A percentile compares a stretch with the other conserved stretches of the same genome.
These are phyloP conservation scores for Anthracocystis setariae DNA, from an alignment of 1,284 basidiomycete species.

Conservation along the genomic window DNA sequence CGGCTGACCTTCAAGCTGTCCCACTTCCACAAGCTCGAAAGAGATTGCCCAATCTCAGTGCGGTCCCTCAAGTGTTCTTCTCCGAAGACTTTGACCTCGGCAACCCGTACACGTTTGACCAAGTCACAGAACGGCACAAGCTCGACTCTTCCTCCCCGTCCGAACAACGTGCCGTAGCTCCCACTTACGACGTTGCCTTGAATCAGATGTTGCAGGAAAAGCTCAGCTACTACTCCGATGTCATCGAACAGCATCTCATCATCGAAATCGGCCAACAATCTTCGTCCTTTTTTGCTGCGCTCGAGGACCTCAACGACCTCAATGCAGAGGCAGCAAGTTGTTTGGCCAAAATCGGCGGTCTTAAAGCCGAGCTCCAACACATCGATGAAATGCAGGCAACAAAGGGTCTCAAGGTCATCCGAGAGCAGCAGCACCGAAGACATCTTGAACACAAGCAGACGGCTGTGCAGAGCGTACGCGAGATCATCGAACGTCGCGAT, in stretches of 20 bases:
- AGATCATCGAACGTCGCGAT: constrained; percentile 55
- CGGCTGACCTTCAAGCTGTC: constrained; percentile 39
- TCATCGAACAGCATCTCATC: constrained; percentile 92
- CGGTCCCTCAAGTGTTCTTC: constrained; percentile 82
- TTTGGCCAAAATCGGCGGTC: constrained; percentile 77
- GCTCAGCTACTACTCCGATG: constrained; percentile 90
- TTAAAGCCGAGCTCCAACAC: constrained; percentile 78
- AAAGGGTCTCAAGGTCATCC: constrained; percentile 46
- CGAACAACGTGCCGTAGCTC: constrained; percentile 15
- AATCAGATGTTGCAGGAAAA: constrained; percentile 82
- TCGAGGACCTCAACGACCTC: constrained; percentile 90
- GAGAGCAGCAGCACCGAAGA: constrained; percentile 50
- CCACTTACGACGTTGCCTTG: constrained; percentile 60
- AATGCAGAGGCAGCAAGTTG: constrained; percentile 88
- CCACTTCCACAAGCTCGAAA: constrained; percentile 35
- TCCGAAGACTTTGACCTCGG: constrained; percentile 83
- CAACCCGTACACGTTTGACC: constrained; percentile 82
- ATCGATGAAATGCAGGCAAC: constrained; percentile 77
- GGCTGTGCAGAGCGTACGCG: constrained; percentile 41
- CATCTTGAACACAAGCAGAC: constrained; percentile 43
- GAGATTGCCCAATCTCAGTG: constrained; percentile 72
- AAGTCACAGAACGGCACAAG: constrained; percentile 76
- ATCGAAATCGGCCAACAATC: constrained; percentile 90
- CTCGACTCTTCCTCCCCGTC: constrained; percentile 18
- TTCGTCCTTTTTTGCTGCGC: constrained; percentile 93